Conservation (phyloP, 2,329 filamentous ascomycete genomes). For the Beauveria australis region DNA sequence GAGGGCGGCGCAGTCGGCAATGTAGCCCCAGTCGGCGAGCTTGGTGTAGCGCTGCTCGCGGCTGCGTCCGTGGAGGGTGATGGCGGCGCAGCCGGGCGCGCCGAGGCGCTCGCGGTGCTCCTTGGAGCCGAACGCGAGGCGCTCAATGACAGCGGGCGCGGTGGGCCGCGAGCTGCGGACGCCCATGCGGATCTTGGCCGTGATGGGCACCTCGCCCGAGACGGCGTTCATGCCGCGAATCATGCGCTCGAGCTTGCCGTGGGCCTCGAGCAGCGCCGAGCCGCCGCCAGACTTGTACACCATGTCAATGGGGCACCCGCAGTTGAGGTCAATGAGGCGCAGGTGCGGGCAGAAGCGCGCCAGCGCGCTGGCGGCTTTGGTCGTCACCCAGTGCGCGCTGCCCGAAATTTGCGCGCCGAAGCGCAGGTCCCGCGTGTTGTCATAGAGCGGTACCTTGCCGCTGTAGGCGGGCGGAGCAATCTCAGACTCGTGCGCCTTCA, state of each 20-base stretch:
- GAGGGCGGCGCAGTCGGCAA: slow-evolving; percentile 77
- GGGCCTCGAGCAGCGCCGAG: slow-evolving; percentile 83
- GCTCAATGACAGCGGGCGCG: slow-evolving; percentile 72
- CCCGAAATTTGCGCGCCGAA: slow-evolving; percentile 92
- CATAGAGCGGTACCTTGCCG: slow-evolving; percentile 53
- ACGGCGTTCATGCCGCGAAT: slow-evolving; percentile 93
- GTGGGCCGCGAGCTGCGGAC: slow-evolving; percentile 72
- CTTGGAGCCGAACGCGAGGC: slow-evolving; percentile 69
- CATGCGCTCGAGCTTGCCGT: slow-evolving; percentile 86
- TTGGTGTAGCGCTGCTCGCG: slow-evolving; percentile 91
- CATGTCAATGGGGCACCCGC: slow-evolving; percentile 92
- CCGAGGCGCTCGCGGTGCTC: slow-evolving; percentile 64
- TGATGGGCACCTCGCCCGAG: slow-evolving; percentile 83
- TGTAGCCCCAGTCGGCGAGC: slow-evolving; percentile 91
- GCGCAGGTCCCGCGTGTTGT: slow-evolving; percentile 72
- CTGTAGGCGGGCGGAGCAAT: slow-evolving; percentile 61
- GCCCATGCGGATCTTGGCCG: slow-evolving; percentile 89
- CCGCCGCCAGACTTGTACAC: slow-evolving; percentile 83
- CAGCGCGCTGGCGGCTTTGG: slow-evolving; percentile 80
- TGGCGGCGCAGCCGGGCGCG: slow-evolving; percentile 80
- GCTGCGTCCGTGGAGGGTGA: slow-evolving; percentile 88
- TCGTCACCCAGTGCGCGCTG: slow-evolving; percentile 82
- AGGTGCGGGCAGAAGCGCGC: slow-evolving; percentile 71
- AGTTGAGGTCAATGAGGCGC: slow-evolving; percentile 90
- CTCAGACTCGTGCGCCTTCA: slow-evolving; percentile 88